Evolutionary conservation across 306 rosid species (phyloP).

Genomic region (Phaseolus lunatus): DNA sequence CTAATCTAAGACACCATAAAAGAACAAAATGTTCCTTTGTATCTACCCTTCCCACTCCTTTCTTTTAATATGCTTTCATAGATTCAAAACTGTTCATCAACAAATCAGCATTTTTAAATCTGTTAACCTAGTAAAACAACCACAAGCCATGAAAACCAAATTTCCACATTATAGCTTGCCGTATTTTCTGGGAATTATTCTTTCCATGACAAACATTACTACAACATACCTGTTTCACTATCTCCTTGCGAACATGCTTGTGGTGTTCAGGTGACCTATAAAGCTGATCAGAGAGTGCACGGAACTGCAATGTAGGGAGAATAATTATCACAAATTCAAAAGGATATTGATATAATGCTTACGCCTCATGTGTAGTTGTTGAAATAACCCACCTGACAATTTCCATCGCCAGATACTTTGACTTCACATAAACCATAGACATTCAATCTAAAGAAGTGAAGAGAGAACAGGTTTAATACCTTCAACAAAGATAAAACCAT

Average conservation of each 20-base stretch:
- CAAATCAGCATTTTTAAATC: neutral
- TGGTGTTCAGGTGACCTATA: slow-evolving; percentile 83
- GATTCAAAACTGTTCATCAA: slow-evolving; percentile 18
- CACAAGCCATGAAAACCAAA: slow-evolving; percentile 18
- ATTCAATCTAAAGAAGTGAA: slow-evolving; percentile 60
- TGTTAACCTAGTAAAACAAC: neutral
- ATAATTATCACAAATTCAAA: slow-evolving; percentile 36
- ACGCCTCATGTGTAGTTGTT: slow-evolving; percentile 5
- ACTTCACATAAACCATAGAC: slow-evolving; percentile 80
- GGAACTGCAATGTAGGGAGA: slow-evolving; percentile 65
- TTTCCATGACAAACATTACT: slow-evolving; percentile 27
- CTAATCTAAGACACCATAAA: slow-evolving; percentile 18
- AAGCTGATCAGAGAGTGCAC: slow-evolving; percentile 87
- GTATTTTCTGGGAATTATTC: slow-evolving; percentile 5
- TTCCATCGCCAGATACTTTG: slow-evolving; percentile 93
- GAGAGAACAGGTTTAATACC: slow-evolving; percentile 29
- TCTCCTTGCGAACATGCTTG: slow-evolving; percentile 79
- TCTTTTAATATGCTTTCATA: slow-evolving; percentile 11
- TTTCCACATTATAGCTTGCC: slow-evolving; percentile 9
- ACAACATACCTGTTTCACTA: slow-evolving; percentile 71
- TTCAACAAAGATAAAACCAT: slow-evolving; percentile 15
- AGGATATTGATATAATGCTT: neutral
- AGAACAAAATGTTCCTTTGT: slow-evolving; percentile 12
- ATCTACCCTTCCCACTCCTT: neutral
- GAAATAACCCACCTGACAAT: slow-evolving; percentile 78